Conservation (phyloP, 1,139 yeast species). For the Protomyces inundatus region DNA sequence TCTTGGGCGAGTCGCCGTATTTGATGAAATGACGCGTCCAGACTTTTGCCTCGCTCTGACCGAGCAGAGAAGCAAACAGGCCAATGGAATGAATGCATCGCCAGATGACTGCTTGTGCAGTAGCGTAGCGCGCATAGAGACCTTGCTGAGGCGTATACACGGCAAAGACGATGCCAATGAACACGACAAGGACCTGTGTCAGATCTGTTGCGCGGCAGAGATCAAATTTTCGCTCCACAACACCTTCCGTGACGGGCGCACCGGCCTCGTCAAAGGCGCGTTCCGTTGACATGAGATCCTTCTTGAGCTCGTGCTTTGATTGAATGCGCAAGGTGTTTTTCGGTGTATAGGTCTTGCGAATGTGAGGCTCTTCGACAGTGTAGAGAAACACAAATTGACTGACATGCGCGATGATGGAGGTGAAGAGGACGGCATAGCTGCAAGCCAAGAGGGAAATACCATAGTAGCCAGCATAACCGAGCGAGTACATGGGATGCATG, state of each 20-base stretch:
- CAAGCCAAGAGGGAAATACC: slow-evolving; percentile 52
- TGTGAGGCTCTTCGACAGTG: slow-evolving; percentile 80
- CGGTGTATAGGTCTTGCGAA: slow-evolving; percentile 63
- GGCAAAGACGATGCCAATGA: slow-evolving; percentile 47
- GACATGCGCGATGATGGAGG: slow-evolving; percentile 72
- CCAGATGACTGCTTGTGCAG: slow-evolving; percentile 48
- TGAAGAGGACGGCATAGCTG: slow-evolving; percentile 64
- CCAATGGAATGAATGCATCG: slow-evolving; percentile 53
- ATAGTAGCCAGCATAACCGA: slow-evolving; percentile 83
- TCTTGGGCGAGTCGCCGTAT: slow-evolving; percentile 60
- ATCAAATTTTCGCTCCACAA: slow-evolving; percentile 55
- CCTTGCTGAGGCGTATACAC: slow-evolving; percentile 42
- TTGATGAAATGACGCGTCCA: slow-evolving; percentile 65
- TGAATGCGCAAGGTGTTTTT: background rate
- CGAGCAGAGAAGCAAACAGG: slow-evolving; percentile 51
- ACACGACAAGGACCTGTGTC: slow-evolving; percentile 49
- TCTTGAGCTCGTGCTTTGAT: slow-evolving; percentile 7
- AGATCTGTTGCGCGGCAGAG: slow-evolving; percentile 62
- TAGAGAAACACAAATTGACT: slow-evolving; percentile 73
- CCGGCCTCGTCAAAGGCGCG: slow-evolving; percentile 12
- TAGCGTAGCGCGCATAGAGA: slow-evolving; percentile 41
- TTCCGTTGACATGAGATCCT: slow-evolving; percentile 9
- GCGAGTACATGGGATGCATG: slow-evolving; percentile 91
- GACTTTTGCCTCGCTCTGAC: slow-evolving; percentile 58
- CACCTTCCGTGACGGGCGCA: slow-evolving; percentile 47